Evolutionary conservation across 768 basidiomycete genomes (phyloP).

Genomic region (Rubroboletus satanas): DNA sequence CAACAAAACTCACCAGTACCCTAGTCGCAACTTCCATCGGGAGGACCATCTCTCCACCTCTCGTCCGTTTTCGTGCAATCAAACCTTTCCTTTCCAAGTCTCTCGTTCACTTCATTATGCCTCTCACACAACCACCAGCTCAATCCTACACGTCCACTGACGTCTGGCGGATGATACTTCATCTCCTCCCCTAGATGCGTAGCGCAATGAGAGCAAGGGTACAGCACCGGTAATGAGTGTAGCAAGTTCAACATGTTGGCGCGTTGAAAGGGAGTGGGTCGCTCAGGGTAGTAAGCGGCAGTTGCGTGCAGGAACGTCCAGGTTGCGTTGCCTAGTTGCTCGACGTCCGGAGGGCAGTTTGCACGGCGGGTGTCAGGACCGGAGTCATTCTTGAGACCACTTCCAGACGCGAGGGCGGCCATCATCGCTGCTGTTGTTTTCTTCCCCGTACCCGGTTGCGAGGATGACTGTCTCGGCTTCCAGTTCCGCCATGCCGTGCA

Average conservation of each 20-base stretch:
- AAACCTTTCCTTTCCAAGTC: slow-evolving; percentile 79
- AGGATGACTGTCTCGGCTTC: slow-evolving; percentile 42
- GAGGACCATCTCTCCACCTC: slow-evolving; percentile 89
- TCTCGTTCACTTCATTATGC: slow-evolving; percentile 90
- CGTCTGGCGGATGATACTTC: slow-evolving; percentile 65
- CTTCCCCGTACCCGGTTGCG: slow-evolving; percentile 27
- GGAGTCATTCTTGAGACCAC: slow-evolving; percentile 24
- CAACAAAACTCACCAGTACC: slow-evolving; percentile 7
- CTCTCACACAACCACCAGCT: slow-evolving; percentile 86
- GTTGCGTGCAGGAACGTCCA: slow-evolving; percentile 97
- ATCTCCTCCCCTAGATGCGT: slow-evolving; percentile 75
- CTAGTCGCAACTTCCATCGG: slow-evolving; percentile 85
- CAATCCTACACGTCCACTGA: slow-evolving; percentile 62
- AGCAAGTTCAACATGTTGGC: slow-evolving; percentile 82
- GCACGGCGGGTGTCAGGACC: slow-evolving; percentile 42
- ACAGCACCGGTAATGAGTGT: slow-evolving; percentile 72
- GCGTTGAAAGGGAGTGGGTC: slow-evolving; percentile 69
- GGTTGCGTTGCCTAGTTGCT: slow-evolving; percentile 85
- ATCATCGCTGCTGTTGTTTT: slow-evolving; percentile 34
- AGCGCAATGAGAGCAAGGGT: slow-evolving; percentile 88
- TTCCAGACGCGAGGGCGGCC: slow-evolving; percentile 32
- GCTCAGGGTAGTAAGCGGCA: slow-evolving; percentile 92
- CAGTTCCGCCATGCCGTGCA: slow-evolving; percentile 79
- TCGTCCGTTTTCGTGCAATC: slow-evolving; percentile 80
- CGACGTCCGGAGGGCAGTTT: slow-evolving; percentile 88